These are phyloP conservation scores for Podospora sp. DNA, from an alignment of 495 filamentous ascomycete species.

Conservation along the genomic window DNA sequence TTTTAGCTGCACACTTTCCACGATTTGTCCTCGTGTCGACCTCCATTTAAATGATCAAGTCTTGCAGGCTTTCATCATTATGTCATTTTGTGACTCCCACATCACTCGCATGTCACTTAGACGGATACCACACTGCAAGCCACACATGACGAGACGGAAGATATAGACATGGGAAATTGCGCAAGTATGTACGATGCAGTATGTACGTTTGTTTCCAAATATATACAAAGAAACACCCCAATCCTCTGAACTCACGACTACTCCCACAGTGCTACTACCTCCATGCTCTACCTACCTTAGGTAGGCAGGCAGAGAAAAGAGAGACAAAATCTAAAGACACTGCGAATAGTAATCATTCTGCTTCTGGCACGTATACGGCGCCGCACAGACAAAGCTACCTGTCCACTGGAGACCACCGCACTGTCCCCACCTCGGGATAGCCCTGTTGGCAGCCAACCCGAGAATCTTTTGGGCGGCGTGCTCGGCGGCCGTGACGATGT, in stretches of 20 bases:
- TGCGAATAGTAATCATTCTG: slow-evolving; percentile 37
- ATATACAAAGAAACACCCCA: slow-evolving; percentile 1
- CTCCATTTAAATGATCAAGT: no score
- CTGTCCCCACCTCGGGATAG: slow-evolving; percentile 34
- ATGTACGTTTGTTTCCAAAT: not conserved
- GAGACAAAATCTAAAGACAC: slow-evolving; percentile 28
- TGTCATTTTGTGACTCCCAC: no score
- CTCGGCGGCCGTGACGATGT: slow-evolving; percentile 62
- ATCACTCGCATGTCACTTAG: no score
- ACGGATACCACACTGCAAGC: no score
- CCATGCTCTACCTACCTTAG: no score
- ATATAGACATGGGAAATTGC: no score
- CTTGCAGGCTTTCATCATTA: no score
- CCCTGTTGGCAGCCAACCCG: slow-evolving; percentile 35
- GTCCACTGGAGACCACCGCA: slow-evolving; percentile 47
- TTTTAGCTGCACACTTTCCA: no score
- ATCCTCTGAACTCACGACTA: not conserved
- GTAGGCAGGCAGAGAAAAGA: no score
- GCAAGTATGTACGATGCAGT: slow-evolving; percentile 1
- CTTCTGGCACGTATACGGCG: slow-evolving; percentile 24
- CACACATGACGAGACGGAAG: no score
- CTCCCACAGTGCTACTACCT: not conserved
- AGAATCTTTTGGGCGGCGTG: slow-evolving; percentile 55
- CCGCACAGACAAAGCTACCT: slow-evolving; percentile 29
- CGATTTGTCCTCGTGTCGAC: no score